Evolutionary conservation across 2,329 filamentous ascomycete species (phyloP), one percentile per base, ranked within the genome.

Genomic region (Volutella citrinella): DNA sequence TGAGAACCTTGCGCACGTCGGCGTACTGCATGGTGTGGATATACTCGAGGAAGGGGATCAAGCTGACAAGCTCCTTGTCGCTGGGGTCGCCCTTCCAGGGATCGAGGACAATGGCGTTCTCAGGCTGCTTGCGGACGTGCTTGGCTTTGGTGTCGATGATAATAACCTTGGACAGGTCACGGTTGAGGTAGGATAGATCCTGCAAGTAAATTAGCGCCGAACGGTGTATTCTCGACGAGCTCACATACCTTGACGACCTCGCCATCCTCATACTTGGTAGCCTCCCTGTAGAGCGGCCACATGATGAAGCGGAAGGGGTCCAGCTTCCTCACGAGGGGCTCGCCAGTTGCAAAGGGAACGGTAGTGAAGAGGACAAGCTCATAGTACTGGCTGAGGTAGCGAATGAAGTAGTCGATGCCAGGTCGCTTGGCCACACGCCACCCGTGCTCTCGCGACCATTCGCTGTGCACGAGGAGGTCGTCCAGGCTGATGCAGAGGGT

Each of bases 21-120:
- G 81, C 74, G 51, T 88, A 87, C 46, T 89, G 84, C 86, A 97
- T 95, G 14, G 89, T 93, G 48, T 89, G 87, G 46, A 98, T 80
- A 64, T 96, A 97, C 68, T 98, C 93, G 43, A 98, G 81, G 79
- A 98, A 96, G 10, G 93, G 93, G 39, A 98, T 95, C 30, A 96
- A 70, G 5, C 82, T 78, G 15, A 98, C 85, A 10, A 98, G 82
- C 28, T 88, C 87, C 57, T 82, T 88, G 63, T 98, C 91, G 51
- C 82, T 78, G 28, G 81, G 65, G 48, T 94, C 77, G 20, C 93
- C 93, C 36, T 75, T 85, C 93, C 93, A 98, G 52, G 90, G 89
- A 19, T 88, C 80, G 19, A 98, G 70, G 28, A 97, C 70, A 49
- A 98, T 93, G 47, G 93, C 88, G 63, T 98, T 98, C 55, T 95